These are phyloP conservation scores for Amaranthus cruentus DNA, from an alignment of 148 eudicot genomes.

Conservation along the genomic window DNA sequence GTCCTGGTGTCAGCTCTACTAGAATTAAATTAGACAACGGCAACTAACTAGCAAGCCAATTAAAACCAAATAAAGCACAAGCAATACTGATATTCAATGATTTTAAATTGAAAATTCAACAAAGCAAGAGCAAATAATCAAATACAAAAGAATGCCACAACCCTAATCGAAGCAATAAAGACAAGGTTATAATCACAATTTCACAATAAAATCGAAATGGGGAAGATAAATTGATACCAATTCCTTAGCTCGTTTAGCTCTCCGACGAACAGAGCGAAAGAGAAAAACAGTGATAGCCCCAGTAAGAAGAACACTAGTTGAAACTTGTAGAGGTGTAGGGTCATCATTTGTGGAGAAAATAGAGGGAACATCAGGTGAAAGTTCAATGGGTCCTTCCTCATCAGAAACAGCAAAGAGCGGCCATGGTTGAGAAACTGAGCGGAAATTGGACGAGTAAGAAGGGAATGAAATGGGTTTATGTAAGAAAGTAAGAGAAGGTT, in stretches of 20 bases:
- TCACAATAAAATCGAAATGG: not conserved
- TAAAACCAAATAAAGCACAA: not conserved
- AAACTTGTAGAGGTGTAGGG: constrained; percentile 60
- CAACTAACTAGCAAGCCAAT: too few relatives aligned
- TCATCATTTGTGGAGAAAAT: constrained; percentile 64
- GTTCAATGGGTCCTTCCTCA: constrained; percentile 69
- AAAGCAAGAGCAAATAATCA: not conserved
- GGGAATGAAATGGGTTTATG: constrained; percentile 27
- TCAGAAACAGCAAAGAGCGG: constrained; percentile 12
- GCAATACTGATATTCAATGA: not conserved
- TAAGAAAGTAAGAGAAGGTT: constrained; percentile 24
- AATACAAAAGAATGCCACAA: not conserved
- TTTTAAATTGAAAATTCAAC: not conserved
- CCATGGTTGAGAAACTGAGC: constrained; percentile 26
- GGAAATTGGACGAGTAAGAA: constrained; percentile 28
- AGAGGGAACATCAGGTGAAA: constrained; percentile 52
- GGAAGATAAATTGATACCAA: constrained; percentile 32
- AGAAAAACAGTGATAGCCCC: constrained; percentile 85
- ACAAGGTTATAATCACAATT: not conserved
- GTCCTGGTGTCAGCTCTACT: too few relatives aligned
- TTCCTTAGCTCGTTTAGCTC: constrained; percentile 79
- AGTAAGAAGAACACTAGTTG: constrained; percentile 87
- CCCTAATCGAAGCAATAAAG: constrained; percentile 13
- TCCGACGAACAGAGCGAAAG: constrained; percentile 81
- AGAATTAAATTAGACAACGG: too few relatives aligned